A percentile compares a stretch with the other conserved stretches of the same genome.
Conservation (phyloP, 2,329 filamentous ascomycete genomes). For the Ascochyta koolunga region DNA sequence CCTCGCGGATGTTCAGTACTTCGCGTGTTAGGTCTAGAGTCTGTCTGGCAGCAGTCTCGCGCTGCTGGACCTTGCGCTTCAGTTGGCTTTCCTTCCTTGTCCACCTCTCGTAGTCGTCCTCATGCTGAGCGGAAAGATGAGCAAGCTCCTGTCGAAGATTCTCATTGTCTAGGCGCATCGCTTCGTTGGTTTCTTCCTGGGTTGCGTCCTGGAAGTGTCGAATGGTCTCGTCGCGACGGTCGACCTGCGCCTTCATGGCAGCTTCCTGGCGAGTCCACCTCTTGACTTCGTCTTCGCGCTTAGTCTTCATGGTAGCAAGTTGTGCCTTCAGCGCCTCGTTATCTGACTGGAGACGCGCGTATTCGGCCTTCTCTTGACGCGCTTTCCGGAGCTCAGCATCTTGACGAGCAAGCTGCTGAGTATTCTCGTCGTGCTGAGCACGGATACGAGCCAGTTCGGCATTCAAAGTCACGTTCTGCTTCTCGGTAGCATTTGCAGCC, state of each 20-base stretch:
- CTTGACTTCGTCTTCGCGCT: conserved; percentile 62
- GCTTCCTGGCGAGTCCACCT: conserved; percentile 43
- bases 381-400: conserved; percentile 45
- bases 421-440: conserved; percentile 45
- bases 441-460: conserved; percentile 41
- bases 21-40: conserved; percentile 42
- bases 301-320: conserved; percentile 74
- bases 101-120: conserved; percentile 44
- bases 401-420: conserved; percentile 41
- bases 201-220: conserved; percentile 45
- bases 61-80: conserved; percentile 42
- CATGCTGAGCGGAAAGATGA: conserved; percentile 42
- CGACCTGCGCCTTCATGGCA: conserved; percentile 40
- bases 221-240: conserved; percentile 48
- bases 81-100: conserved; percentile 39
- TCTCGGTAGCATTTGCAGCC: conserved; percentile 41
- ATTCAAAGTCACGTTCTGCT: conserved; percentile 43
- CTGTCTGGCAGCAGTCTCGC: conserved; percentile 34
- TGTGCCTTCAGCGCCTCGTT: conserved; percentile 74
- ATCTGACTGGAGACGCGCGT: conserved; percentile 69
- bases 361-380: conserved; percentile 46
- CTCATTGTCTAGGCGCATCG: conserved; percentile 50
- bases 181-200: conserved; percentile 47
- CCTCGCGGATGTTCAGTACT: conserved; percentile 34
- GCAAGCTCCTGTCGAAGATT: conserved; percentile 48